These are phyloP conservation scores for Phytophthora tubulina DNA, from an alignment of 352 stramenopile species.

Conservation along the genomic window DNA sequence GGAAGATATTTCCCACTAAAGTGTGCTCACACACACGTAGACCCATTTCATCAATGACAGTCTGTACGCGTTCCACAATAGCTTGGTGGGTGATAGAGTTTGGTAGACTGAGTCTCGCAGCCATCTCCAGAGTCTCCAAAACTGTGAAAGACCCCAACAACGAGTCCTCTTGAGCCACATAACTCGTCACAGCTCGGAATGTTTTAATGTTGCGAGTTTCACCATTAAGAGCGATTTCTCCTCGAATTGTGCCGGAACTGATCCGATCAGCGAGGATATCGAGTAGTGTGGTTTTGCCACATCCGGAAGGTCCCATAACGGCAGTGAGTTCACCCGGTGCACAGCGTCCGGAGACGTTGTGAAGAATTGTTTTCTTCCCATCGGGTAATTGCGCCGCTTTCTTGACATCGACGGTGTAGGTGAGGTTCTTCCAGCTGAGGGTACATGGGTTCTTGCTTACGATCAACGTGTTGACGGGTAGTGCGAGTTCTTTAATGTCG, in stretches of 20 bases:
- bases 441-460: constrained; percentile 27
- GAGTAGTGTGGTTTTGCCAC: constrained; percentile 74
- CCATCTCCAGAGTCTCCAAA: constrained; percentile 72
- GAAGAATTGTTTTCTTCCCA: constrained; percentile 59
- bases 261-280: constrained; percentile 66
- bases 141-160: constrained; percentile 76
- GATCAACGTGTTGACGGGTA: constrained; percentile 8
- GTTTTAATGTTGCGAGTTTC: constrained; percentile 42
- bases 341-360: constrained; percentile 61
- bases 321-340: constrained; percentile 67
- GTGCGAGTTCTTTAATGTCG: neutral
- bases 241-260: constrained; percentile 45
- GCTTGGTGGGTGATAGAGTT: constrained; percentile 44
- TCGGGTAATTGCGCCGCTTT: constrained; percentile 21
- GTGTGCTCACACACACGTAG: constrained; percentile 66
- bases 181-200: constrained; percentile 60
- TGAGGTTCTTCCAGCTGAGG: constrained; percentile 35
- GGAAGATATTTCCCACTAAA: constrained; percentile 84
- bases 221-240: constrained; percentile 59
- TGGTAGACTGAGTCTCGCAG: constrained; percentile 60
- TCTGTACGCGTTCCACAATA: constrained; percentile 61
- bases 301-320: constrained; percentile 69
- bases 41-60: constrained; percentile 74
- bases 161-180: constrained; percentile 68
- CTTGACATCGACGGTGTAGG: constrained; percentile 32